These are phyloP conservation scores for Plasmodium sp. DNA, from an alignment of 169 alveolate species.

Conservation along the genomic window DNA sequence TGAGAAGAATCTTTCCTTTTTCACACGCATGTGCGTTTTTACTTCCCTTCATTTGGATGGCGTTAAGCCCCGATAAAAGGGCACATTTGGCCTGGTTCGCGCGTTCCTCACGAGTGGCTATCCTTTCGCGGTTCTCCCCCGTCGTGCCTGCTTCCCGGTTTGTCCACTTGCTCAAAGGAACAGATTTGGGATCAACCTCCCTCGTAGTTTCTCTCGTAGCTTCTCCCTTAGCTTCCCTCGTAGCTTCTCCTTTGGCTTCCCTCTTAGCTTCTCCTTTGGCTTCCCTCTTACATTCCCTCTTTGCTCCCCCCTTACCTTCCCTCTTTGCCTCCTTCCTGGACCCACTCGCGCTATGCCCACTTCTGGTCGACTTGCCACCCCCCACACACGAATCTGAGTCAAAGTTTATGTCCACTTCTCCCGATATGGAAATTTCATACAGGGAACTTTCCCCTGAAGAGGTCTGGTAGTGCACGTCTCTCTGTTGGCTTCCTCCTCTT, in stretches of 20 bases:
- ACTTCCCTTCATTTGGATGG: not conserved
- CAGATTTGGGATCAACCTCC: not conserved
- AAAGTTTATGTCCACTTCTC: slow-evolving; percentile 35
- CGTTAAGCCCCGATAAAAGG: not conserved
- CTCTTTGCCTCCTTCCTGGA: not conserved
- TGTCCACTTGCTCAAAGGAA: not conserved
- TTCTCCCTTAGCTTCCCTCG: too few relatives aligned
- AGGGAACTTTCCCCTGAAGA: slow-evolving; percentile 28
- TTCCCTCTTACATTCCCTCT: too few relatives aligned
- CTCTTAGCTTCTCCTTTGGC: too few relatives aligned
- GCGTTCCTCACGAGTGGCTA: not conserved
- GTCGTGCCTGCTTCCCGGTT: not conserved
- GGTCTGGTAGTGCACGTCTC: not conserved
- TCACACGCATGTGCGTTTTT: not conserved
- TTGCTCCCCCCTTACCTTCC: not conserved
- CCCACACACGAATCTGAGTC: not conserved
- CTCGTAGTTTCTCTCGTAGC: too few relatives aligned
- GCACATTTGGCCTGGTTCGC: not conserved
- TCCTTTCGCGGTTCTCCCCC: not conserved
- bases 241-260: too few relatives aligned
- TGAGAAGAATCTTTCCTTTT: not conserved
- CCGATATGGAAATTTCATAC: slow-evolving; percentile 33
- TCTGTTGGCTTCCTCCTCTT: not conserved
- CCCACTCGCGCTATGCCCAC: not conserved
- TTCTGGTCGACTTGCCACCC: not conserved